A percentile compares a stretch with the other conserved stretches of the same genome.
These are phyloP conservation scores for Aphanomyces invadans DNA, from an alignment of 352 stramenopile species.

Conservation along the genomic window DNA sequence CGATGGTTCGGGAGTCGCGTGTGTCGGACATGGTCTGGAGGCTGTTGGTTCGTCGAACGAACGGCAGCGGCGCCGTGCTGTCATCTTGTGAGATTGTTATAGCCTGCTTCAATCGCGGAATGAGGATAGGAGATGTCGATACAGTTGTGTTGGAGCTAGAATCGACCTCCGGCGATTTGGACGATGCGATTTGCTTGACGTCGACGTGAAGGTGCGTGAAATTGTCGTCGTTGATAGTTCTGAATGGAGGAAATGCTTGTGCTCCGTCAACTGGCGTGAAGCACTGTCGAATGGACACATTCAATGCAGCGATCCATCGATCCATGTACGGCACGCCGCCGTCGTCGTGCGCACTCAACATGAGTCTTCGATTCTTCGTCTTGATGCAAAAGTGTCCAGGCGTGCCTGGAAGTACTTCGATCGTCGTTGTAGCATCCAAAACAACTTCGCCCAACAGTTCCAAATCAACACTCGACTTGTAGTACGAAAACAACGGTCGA, in stretches of 20 bases:
- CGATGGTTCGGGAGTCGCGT: background rate
- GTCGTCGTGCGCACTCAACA: constrained; percentile 54
- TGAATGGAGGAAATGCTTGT: background rate
- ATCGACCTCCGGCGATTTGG: too few species aligned
- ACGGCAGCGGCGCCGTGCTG: background rate
- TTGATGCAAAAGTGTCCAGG: constrained; percentile 63
- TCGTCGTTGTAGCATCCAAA: constrained; percentile 53
- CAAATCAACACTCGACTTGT: constrained; percentile 63
- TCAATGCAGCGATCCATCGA: constrained; percentile 56
- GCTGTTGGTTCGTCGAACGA: constrained; percentile 8
- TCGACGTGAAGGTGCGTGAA: background rate
- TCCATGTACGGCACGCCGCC: constrained; percentile 38
- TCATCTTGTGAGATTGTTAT: background rate
- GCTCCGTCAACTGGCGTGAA: background rate
- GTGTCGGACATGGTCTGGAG: background rate
- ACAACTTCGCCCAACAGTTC: constrained; percentile 73
- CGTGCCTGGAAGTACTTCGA: constrained; percentile 44
- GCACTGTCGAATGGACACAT: background rate
- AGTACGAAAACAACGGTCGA: constrained; percentile 68
- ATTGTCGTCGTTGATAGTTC: background rate
- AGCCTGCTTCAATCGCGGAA: background rate
- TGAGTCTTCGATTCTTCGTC: constrained; percentile 53
- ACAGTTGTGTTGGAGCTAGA: too few species aligned
- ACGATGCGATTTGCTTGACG: background rate
- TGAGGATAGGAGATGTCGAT: background rate